These are phyloP conservation scores for Fusarium oxysporum DNA, from an alignment of 2,329 filamentous ascomycete species.

Conservation along the genomic window DNA sequence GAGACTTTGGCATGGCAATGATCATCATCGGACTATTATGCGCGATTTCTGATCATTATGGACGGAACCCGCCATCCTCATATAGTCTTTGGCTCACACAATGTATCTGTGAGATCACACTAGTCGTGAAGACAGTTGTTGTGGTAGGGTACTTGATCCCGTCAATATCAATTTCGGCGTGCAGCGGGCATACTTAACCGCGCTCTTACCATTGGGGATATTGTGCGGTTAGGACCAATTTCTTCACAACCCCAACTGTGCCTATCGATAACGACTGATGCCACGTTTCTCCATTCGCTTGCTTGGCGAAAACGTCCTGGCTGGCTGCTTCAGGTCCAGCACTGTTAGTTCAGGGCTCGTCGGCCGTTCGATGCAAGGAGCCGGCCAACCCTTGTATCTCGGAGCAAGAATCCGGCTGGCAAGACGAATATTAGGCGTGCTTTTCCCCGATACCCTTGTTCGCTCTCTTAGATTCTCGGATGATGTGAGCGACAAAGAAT, in stretches of 20 bases:
- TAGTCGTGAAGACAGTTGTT: background rate
- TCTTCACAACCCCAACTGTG: too few species aligned
- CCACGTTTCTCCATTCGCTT: too few species aligned
- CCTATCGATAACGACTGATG: background rate
- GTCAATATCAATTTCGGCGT: background rate
- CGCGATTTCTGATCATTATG: background rate
- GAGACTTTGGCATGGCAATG: background rate
- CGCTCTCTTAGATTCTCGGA: too few species aligned
- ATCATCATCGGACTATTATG: background rate
- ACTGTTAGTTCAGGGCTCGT: background rate
- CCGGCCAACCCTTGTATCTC: background rate
- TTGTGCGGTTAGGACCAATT: too few species aligned
- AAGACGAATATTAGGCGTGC: background rate
- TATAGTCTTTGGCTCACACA: too few species aligned
- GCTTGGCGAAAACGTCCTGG: background rate
- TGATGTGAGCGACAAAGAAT: background rate
- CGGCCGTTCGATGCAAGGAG: background rate
- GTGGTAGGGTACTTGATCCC: too few species aligned
- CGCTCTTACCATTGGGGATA: background rate
- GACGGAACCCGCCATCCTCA: too few species aligned
- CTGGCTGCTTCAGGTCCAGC: background rate
- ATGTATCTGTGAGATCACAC: background rate
- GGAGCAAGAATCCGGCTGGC: too few species aligned
- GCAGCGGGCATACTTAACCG: fast-evolving
- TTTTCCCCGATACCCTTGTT: background rate